Conservation (phyloP, 129 eudicot genomes). For the Centella asiatica region DNA sequence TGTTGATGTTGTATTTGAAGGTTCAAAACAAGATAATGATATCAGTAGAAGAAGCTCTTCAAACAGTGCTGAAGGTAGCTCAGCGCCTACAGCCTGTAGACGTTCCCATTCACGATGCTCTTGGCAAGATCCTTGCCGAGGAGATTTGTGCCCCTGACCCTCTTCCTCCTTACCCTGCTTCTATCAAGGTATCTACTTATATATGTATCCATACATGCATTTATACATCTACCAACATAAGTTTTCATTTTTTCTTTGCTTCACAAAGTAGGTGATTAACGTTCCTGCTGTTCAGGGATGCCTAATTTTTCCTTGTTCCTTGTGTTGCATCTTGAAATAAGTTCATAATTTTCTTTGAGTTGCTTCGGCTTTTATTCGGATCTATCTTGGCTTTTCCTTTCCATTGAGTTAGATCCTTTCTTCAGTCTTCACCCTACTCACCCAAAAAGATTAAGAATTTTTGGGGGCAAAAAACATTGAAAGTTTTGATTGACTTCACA, state of each 20-base stretch:
- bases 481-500: not conserved
- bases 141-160: slow-evolving; percentile 70
- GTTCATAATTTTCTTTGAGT: not conserved
- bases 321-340: not conserved
- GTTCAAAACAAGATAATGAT: slow-evolving; percentile 31
- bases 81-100: slow-evolving; percentile 47
- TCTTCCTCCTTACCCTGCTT: slow-evolving; percentile 83
- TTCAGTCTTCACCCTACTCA: not conserved
- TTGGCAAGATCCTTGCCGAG: slow-evolving; percentile 60
- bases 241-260: not conserved
- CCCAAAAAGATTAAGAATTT: not conserved
- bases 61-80: slow-evolving; percentile 38
- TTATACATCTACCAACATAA: not conserved
- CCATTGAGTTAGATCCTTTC: not conserved
- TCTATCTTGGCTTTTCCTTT: not conserved
- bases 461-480: not conserved
- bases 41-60: slow-evolving; percentile 57
- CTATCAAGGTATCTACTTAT: slow-evolving; percentile 42
- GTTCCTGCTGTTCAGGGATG: not conserved
- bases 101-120: slow-evolving; percentile 59
- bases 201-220: not conserved
- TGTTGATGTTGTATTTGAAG: not conserved
- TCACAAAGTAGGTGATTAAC: not conserved
- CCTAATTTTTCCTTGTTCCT: not conserved
- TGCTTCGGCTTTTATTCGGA: not conserved